Percentiles rank a stretch among this genome's conserved stretches.
These are phyloP conservation scores for Sclerotinia sclerotiorum DNA, from an alignment of 2,329 filamentous ascomycete genomes.

Conservation along the genomic window DNA sequence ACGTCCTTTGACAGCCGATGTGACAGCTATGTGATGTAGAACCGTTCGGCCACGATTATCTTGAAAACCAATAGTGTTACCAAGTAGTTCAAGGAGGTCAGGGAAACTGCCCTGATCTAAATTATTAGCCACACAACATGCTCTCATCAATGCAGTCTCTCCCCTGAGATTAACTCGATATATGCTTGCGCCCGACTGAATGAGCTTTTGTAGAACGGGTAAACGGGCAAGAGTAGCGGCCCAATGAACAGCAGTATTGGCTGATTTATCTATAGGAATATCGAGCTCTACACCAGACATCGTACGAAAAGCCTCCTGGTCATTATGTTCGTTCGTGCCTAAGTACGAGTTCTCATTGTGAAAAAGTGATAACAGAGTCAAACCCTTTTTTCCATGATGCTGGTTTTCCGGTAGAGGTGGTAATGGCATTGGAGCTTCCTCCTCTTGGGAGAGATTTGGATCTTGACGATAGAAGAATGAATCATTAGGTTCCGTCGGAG, in stretches of 20 bases:
- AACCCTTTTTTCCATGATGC: constrained; percentile 71
- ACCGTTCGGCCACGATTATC: constrained; percentile 90
- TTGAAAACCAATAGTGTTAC: constrained; percentile 84
- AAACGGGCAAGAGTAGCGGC: constrained; percentile 89
- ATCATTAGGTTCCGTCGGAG: constrained; percentile 77
- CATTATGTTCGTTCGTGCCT: constrained; percentile 63
- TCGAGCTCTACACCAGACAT: constrained; percentile 82
- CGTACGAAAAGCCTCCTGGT: constrained; percentile 73
- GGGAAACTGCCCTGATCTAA: constrained; percentile 89
- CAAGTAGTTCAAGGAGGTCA: constrained; percentile 83
- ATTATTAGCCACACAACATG: constrained; percentile 90
- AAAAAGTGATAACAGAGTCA: constrained; percentile 75
- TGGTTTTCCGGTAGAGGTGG: constrained; percentile 62
- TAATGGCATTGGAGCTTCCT: constrained; percentile 59
- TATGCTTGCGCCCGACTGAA: constrained; percentile 82
- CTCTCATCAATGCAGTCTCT: constrained; percentile 90
- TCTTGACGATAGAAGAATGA: constrained; percentile 64
- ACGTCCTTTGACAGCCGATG: constrained; percentile 90
- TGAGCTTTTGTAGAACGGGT: constrained; percentile 75
- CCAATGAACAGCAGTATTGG: constrained; percentile 93
- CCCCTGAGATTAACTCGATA: constrained; percentile 85
- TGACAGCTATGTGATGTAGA: constrained; percentile 92
- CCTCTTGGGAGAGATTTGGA: constrained; percentile 45
- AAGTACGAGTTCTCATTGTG: constrained; percentile 58
- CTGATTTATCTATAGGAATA: constrained; percentile 84